These are phyloP conservation scores for Crucihimalaya himalaica DNA, from an alignment of 345 rosid species.

Conservation along the genomic window DNA sequence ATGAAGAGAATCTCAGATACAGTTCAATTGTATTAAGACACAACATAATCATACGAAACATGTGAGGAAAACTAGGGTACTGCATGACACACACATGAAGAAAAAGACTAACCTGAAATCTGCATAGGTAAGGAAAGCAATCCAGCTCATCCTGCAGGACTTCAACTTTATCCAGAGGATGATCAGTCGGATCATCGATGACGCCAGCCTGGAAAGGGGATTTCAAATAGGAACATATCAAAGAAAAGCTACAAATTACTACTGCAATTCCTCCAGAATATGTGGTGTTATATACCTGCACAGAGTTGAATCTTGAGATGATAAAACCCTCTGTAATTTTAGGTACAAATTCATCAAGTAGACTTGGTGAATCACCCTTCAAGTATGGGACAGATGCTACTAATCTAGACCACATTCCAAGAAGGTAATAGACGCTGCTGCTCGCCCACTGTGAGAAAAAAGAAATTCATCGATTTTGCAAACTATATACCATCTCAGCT, in stretches of 20 bases:
- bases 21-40: slow-evolving; percentile 27
- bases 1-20: slow-evolving; percentile 18
- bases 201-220: slow-evolving; percentile 64
- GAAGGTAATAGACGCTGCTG: slow-evolving; percentile 96
- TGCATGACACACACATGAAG: slow-evolving; percentile 10
- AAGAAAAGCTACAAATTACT: slow-evolving; percentile 3
- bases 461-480: slow-evolving; percentile 14
- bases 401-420: slow-evolving; percentile 96
- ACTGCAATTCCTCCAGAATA: not conserved
- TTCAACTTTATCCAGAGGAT: slow-evolving; percentile 96
- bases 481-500: slow-evolving; percentile 4
- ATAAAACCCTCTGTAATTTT: slow-evolving; percentile 96
- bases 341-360: slow-evolving; percentile 97
- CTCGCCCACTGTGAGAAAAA: slow-evolving; percentile 88
- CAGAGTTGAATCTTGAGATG: slow-evolving; percentile 90
- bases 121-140: slow-evolving; percentile 94
- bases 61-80: slow-evolving; percentile 7
- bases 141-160: slow-evolving; percentile 98
- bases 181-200: slow-evolving; percentile 78
- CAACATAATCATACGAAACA: not conserved
- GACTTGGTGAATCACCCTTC: slow-evolving; percentile 97
- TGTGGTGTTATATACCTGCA: slow-evolving; percentile 58
- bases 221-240: slow-evolving; percentile 8
- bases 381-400: slow-evolving; percentile 92
- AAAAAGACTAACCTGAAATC: slow-evolving; percentile 79